phyloP scores from a whole-genome alignment of 2,329 filamentous ascomycete genomes.

The Ophiostoma angusticollis region DNA sequence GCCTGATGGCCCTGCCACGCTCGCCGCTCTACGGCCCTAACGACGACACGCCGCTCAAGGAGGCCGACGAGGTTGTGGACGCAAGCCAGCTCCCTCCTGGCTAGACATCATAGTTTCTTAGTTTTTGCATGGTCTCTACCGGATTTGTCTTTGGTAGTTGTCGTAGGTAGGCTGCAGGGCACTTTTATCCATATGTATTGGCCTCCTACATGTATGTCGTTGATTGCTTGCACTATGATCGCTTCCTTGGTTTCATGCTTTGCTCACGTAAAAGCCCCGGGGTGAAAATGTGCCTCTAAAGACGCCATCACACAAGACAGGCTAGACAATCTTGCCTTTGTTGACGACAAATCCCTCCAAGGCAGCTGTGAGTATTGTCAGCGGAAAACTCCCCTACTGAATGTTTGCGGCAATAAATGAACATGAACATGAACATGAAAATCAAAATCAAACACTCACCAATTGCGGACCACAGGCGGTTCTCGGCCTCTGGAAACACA shows the following conservation, averaged over 20 bases:
- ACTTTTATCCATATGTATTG: background rate
- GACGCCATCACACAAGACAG: too few species aligned
- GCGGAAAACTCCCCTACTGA: too few species aligned
- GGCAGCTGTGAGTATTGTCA: constrained; percentile 36
- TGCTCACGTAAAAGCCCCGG: too few species aligned
- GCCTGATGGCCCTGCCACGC: constrained; percentile 90
- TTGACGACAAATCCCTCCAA: constrained; percentile 90
- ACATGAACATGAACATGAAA: background rate
- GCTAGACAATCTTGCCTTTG: constrained; percentile 61
- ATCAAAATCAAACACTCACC: constrained; percentile 34
- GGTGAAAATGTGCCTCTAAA: too few species aligned
- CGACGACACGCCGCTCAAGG: constrained; percentile 59
- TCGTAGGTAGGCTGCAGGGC: too few species aligned
- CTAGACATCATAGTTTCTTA: constrained; percentile 29
- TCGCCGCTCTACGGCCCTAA: constrained; percentile 69
- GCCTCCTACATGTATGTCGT: background rate
- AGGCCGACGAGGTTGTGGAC: constrained; percentile 90
- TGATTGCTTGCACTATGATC: background rate
- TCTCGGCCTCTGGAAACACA: constrained; percentile 90
- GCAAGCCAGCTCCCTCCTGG: constrained; percentile 87
- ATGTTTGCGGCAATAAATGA: too few species aligned
- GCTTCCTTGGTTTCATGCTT: background rate
- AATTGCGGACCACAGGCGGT: constrained; percentile 82
- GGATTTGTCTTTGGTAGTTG: background rate
- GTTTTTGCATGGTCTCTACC: background rate